Evolutionary conservation across 2,329 filamentous ascomycete species (phyloP).

Genomic region (Clarireedia hainanense): DNA sequence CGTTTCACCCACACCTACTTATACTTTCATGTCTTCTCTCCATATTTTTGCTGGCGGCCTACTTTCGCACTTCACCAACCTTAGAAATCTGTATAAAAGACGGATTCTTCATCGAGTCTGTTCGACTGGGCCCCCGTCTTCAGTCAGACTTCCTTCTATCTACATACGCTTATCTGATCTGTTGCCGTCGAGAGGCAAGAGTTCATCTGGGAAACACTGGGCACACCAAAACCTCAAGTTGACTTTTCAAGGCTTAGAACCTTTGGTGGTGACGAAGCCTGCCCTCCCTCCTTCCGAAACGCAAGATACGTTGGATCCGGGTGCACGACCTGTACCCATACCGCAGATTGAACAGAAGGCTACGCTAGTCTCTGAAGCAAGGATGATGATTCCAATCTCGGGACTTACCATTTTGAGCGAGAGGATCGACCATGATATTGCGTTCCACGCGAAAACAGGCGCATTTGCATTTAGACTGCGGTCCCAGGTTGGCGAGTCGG

Average conservation of each 20-base stretch:
- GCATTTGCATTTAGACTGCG: constrained; percentile 27
- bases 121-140: constrained; percentile 19
- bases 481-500: constrained; percentile 24
- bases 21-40: constrained; percentile 29
- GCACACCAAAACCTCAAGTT: constrained; percentile 28
- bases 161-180: constrained; percentile 23
- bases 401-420: constrained; percentile 22
- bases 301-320: not conserved
- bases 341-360: constrained; percentile 16
- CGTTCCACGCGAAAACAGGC: constrained; percentile 24
- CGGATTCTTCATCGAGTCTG: constrained; percentile 22
- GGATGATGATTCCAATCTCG: constrained; percentile 24
- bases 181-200: constrained; percentile 36
- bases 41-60: constrained; percentile 31
- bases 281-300: not conserved
- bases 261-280: not conserved
- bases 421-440: constrained; percentile 27
- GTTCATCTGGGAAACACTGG: constrained; percentile 40
- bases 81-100: constrained; percentile 27
- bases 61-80: constrained; percentile 32
- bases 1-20: constrained; percentile 23
- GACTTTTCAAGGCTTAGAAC: constrained; percentile 38
- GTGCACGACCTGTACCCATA: not conserved
- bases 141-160: constrained; percentile 25
- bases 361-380: constrained; percentile 27